Conservation (phyloP, 305 asterid genomes). For the Rubia peregrina region DNA sequence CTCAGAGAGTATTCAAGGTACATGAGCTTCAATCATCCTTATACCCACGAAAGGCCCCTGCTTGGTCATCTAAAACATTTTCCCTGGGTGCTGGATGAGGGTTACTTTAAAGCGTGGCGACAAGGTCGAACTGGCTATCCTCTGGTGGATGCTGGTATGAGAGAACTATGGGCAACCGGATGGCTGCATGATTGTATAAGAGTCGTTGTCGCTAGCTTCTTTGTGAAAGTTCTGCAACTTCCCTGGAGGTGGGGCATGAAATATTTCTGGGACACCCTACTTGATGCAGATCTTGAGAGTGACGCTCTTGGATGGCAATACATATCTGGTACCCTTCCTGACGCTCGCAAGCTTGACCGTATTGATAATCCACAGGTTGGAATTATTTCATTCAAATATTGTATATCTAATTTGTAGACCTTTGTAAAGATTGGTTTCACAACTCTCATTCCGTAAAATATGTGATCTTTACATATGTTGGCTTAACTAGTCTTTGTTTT, state of each 20-base stretch:
- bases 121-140: conserved; percentile 98
- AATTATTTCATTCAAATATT: neutral
- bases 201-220: conserved; percentile 88
- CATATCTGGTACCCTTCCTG: conserved; percentile 82
- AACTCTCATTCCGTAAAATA: too few relatives aligned
- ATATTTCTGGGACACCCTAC: conserved; percentile 91
- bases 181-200: conserved; percentile 95
- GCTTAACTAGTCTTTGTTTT: neutral
- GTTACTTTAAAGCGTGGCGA: conserved; percentile 85
- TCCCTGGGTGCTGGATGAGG: conserved; percentile 90
- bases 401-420: neutral
- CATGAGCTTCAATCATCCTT: conserved; percentile 88
- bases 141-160: conserved; percentile 94
- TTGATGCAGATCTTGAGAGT: conserved; percentile 94
- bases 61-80: conserved; percentile 71
- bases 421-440: neutral
- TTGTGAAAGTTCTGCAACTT: conserved; percentile 87
- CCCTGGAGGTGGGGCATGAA: conserved; percentile 99
- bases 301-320: conserved; percentile 99
- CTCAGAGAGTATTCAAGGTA: conserved; percentile 89
- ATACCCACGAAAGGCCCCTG: conserved; percentile 90
- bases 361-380: conserved; percentile 89
- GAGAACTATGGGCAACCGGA: conserved; percentile 97
- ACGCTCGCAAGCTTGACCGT: conserved; percentile 78
- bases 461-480: neutral